A percentile compares a stretch with the other conserved stretches of the same genome.
Evolutionary conservation across 176 grass and related monocot species (phyloP).

Genomic region (Carex kokanica): DNA sequence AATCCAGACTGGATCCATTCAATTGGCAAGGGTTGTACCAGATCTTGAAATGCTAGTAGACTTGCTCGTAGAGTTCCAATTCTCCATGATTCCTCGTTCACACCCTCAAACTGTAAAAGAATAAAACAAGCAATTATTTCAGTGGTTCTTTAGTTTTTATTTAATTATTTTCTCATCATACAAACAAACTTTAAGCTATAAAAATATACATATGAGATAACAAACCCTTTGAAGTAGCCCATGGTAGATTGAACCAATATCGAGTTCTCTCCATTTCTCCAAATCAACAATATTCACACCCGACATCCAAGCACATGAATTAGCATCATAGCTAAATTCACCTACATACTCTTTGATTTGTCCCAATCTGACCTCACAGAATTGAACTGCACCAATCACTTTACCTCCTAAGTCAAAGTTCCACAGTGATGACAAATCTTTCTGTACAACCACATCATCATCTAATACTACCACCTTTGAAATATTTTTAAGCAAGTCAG

Average conservation of each 20-base stretch:
- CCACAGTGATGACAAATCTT: conserved; percentile 67
- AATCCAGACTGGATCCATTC: conserved; percentile 49
- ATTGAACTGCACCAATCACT: conserved; percentile 52
- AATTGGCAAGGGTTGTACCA: conserved; percentile 43
- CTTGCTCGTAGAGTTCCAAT: conserved; percentile 42
- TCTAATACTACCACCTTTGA: conserved; percentile 67
- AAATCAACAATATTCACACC: conserved; percentile 67
- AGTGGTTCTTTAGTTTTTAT: conserved; percentile 6
- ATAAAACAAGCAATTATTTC: conserved; percentile 6
- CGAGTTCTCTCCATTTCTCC: conserved; percentile 60
- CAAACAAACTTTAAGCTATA: not conserved
- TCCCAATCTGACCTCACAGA: conserved; percentile 52
- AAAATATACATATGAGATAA: conserved; percentile 12
- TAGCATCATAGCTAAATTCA: conserved; percentile 35
- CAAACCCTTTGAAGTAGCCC: conserved; percentile 51
- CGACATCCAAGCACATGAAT: conserved; percentile 74
- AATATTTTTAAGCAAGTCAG: conserved; percentile 54
- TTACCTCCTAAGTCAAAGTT: conserved; percentile 65
- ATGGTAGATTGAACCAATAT: conserved; percentile 42
- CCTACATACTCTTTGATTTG: conserved; percentile 50
- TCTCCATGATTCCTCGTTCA: conserved; percentile 45
- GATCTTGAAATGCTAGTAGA: conserved; percentile 56
- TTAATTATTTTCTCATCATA: not conserved
- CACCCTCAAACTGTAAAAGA: conserved; percentile 40
- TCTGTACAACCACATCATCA: conserved; percentile 73